Base-by-base conservation (phyloP, 2,329 filamentous ascomycete genomes). In the Colletotrichum eremochloae region DNA sequence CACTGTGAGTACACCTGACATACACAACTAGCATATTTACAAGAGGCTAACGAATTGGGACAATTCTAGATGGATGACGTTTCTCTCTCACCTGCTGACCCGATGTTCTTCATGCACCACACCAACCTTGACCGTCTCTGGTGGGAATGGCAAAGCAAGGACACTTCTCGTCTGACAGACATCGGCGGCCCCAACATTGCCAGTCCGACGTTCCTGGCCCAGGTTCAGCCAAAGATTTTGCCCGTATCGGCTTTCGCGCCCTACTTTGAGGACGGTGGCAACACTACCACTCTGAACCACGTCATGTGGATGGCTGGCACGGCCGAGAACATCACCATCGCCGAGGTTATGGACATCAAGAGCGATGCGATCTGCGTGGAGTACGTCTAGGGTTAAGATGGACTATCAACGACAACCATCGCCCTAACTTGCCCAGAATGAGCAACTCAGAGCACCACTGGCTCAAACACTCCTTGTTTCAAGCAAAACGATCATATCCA, bases 291-390 rank as follows among this genome's bases (percentile, higher is more conserved):
- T 3, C 58, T 80, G 33, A 71, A 74, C 8, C 78, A 80, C 71
- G 72, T 75, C 42, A 42, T 80, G 33, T 74, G 78, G 55, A 77
- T 79, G 77, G 73, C 76, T 44, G 77, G 75, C 18, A 75, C 79
- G n/a, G 71, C 77, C 15, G 74, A 75, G 12, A 64, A 74, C 38
- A 67, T 72, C 1, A 77, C 70, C 8, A 74, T 80, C 24, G 68
- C 65, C 2, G 78, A 79, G 46, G 72, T 80, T 3, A 80, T 80
- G 79, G 76, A 80, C 71, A 76, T 78, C 42, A 50, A 67, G 11
- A 75, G 65, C 62, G 74, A 58, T 14, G 48, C 69, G 15, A 67
- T 80, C 2, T 79, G 78, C 46, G 77, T 76, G 61, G 75, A 79
- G 46, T 80, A 79, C 57, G 56, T 76, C 20, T 74, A 62, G 56